Conservation (phyloP, 805 yeast species). For the Metschnikowia gelsemii region DNA sequence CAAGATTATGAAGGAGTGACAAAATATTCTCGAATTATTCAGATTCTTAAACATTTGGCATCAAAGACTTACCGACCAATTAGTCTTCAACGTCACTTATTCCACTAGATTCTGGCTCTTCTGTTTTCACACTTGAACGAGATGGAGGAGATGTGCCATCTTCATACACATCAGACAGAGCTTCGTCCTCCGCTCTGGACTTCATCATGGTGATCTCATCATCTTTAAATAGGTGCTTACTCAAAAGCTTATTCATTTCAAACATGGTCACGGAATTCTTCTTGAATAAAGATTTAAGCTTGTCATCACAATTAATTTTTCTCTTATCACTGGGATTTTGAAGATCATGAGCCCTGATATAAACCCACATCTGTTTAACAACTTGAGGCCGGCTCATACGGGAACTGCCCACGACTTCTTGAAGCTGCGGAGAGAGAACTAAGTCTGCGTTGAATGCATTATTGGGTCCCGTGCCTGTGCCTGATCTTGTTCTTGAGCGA, state of each 20-base stretch:
- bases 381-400: conserved; percentile 65
- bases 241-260: conserved; percentile 54
- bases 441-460: conserved; percentile 44
- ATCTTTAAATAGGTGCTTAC: conserved; percentile 44
- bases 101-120: conserved; percentile 1
- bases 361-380: conserved; percentile 67
- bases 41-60: background rate
- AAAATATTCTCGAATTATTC: background rate
- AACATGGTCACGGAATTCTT: conserved; percentile 55
- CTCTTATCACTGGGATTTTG: conserved; percentile 70
- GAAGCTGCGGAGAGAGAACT: conserved; percentile 51
- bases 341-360: conserved; percentile 59
- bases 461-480: conserved; percentile 24
- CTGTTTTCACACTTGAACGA: background rate
- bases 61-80: too few relatives aligned
- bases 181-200: background rate
- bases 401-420: conserved; percentile 42
- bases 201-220: conserved; percentile 12
- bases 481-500: background rate
- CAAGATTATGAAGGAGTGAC: background rate
- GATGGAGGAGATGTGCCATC: background rate
- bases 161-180: background rate
- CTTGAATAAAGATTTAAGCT: conserved; percentile 58
- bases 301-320: conserved; percentile 62
- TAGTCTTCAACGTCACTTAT: conserved; percentile 16